These are phyloP conservation scores for Adansonia gregorii DNA, from an alignment of 441 rosid genomes.

Conservation along the genomic window DNA sequence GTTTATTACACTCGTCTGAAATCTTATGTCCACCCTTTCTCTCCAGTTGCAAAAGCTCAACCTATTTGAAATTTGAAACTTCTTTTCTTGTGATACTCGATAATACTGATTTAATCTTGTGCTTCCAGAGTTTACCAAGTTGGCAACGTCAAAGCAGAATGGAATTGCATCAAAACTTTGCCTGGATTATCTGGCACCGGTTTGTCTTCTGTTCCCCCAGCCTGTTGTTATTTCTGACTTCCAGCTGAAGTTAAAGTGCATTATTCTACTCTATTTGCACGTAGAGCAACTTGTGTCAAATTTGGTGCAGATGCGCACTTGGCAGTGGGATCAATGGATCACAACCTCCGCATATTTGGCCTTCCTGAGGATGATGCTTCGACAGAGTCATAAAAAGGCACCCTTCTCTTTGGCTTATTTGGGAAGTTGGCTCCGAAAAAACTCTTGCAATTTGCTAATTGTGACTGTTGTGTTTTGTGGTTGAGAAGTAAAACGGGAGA, in stretches of 20 bases:
- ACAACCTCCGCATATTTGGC: conserved; percentile 88
- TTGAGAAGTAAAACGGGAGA: conserved; percentile 13
- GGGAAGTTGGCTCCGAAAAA: conserved; percentile 2
- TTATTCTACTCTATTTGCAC: conserved; percentile 41
- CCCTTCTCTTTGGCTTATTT: neutral
- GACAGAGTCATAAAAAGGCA: conserved; percentile 37
- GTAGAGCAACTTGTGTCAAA: conserved; percentile 77
- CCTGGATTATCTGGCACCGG: conserved; percentile 99
- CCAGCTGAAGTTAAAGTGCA: neutral
- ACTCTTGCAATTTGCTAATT: conserved; percentile 4
- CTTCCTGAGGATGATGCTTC: conserved; percentile 62
- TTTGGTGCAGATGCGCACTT: conserved; percentile 88
- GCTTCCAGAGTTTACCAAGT: conserved; percentile 77
- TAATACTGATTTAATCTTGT: neutral
- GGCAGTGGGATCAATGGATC: conserved; percentile 97
- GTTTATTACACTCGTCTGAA: neutral
- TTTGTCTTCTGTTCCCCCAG: conserved; percentile 36
- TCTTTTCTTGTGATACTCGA: neutral
- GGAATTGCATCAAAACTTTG: conserved; percentile 84
- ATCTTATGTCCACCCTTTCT: neutral
- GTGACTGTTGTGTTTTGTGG: neutral
- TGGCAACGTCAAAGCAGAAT: conserved; percentile 90
- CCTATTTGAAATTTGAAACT: neutral
- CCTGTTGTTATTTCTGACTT: neutral
- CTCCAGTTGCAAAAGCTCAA: too few species aligned